Evolutionary conservation across 2,329 filamentous ascomycete species (phyloP), one percentile per base, ranked within the genome.

Genomic region (Neopestalotiopsis sp.): DNA sequence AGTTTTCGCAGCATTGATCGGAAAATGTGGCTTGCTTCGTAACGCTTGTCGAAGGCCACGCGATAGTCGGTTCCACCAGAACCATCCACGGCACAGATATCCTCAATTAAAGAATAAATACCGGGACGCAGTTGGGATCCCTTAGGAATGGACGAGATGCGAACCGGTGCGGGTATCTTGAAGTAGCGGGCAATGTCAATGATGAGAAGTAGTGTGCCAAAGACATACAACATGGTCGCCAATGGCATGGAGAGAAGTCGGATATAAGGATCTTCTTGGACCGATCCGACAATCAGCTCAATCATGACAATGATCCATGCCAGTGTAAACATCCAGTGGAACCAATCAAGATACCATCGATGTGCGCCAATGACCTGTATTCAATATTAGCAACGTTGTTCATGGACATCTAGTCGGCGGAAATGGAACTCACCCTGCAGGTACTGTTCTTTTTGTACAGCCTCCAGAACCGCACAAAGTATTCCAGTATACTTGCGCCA

Each of bases 271-370:
- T 71, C 68, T 24, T 74, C 67, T 24, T 67, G 74, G 28, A 73
- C 66, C 28, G 71, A 74, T 28, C 73, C 71, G 75, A 86, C 82
- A 71, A 88, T 86, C 28, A 88, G 80, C 72, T 88, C 85, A 63
- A 87, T 80, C 84, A 88, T 87, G 73, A 88, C 81, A 68, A 87
- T 83, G 62, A 87, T 80, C 85, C 86, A 88, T 13, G 83, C 85
- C 2, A 87, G 73, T 3, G 83, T 84, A 60, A 87, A 82, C 71
- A 87, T 87, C 86, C 86, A 88, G 68, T 88, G 86, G 74, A 88
- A 88, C 80, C 83, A 88, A 69, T 89, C 86, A 17, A 88, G 79
- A 75, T 85, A 78, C 71, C 69, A 69, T 40, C 71, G 66, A 17
- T 72, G 68, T 3, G 75, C 76, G 5, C 76, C 76, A 32, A 77